phyloP scores from a whole-genome alignment of 2,329 filamentous ascomycete species.

The Fusarium nanum region DNA sequence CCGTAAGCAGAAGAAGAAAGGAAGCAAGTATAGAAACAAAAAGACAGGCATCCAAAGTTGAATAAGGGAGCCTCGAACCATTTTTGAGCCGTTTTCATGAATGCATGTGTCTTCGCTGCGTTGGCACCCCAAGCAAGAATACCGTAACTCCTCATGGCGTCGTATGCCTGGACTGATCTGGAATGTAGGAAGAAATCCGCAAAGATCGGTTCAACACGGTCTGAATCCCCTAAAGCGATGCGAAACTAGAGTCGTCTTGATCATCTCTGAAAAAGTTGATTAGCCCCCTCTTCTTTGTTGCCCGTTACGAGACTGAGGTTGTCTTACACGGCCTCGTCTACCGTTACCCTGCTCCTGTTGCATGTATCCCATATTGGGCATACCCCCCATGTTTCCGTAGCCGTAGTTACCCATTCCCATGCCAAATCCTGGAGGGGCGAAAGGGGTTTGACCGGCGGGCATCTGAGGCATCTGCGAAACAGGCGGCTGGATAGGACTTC shows the following conservation, averaged over 20 bases:
- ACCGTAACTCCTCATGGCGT: conserved; percentile 43
- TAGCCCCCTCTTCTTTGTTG: conserved; percentile 39
- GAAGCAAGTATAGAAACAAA: conserved; percentile 38
- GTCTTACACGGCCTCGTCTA: conserved; percentile 69
- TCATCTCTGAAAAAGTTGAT: conserved; percentile 47
- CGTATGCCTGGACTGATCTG: conserved; percentile 36
- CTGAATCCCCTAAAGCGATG: conserved; percentile 18
- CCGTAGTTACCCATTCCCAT: conserved; percentile 60
- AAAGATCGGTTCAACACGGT: conserved; percentile 37
- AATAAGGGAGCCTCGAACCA: conserved; percentile 20
- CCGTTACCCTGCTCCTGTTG: conserved; percentile 66
- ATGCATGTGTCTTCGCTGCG: conserved; percentile 28
- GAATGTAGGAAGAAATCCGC: conserved; percentile 34
- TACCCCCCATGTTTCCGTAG: conserved; percentile 58
- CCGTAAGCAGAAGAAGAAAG: conserved; percentile 33
- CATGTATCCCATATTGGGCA: conserved; percentile 63
- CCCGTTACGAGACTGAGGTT: conserved; percentile 24
- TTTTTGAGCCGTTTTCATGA: conserved; percentile 29
- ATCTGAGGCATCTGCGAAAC: conserved; percentile 59
- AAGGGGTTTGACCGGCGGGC: conserved; percentile 57
- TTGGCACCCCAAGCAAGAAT: conserved; percentile 34
- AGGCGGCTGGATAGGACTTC: conserved; percentile 63
- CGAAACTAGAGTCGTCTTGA: conserved; percentile 25
- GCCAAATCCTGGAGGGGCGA: conserved; percentile 63
- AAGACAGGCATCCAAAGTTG: conserved; percentile 42